These are phyloP conservation scores for Imleria badia DNA, from an alignment of 768 basidiomycete species.

Conservation along the genomic window DNA sequence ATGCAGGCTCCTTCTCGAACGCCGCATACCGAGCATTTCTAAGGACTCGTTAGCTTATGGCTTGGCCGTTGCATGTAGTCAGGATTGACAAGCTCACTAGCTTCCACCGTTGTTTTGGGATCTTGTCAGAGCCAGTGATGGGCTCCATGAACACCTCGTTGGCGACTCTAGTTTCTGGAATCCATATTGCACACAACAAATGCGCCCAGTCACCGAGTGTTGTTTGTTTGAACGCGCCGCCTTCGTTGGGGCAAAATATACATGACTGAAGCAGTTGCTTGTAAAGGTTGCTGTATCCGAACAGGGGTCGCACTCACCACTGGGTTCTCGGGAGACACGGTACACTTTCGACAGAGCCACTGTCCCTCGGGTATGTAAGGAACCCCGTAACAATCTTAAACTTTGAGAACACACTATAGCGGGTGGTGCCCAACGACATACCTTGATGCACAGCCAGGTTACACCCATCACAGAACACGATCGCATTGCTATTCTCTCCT, in stretches of 20 bases:
- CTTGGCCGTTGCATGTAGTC: neutral
- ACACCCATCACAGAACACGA: conserved; percentile 99
- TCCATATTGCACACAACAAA: conserved; percentile 95
- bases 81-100: conserved; percentile 55
- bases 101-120: conserved; percentile 92
- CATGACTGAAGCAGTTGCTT: conserved; percentile 60
- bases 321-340: conserved; percentile 93
- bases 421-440: conserved; percentile 30
- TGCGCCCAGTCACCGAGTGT: conserved; percentile 92
- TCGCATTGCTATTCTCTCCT: conserved; percentile 97
- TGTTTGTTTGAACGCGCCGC: conserved; percentile 98
- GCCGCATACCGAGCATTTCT: conserved; percentile 68
- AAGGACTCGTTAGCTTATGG: conserved; percentile 7
- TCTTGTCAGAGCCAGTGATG: conserved; percentile 82
- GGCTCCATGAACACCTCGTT: conserved; percentile 99
- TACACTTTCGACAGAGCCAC: conserved; percentile 98
- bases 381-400: conserved; percentile 93
- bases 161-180: conserved; percentile 89
- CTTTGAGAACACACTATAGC: conserved; percentile 9
- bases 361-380: conserved; percentile 99
- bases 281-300: neutral
- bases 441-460: conserved; percentile 99
- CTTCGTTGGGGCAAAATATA: conserved; percentile 94
- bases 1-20: conserved; percentile 82
- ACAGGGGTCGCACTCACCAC: conserved; percentile 58